Evolutionary conservation across 2,329 filamentous ascomycete genomes (phyloP).

Genomic region (Colletotrichum cuscutae): DNA sequence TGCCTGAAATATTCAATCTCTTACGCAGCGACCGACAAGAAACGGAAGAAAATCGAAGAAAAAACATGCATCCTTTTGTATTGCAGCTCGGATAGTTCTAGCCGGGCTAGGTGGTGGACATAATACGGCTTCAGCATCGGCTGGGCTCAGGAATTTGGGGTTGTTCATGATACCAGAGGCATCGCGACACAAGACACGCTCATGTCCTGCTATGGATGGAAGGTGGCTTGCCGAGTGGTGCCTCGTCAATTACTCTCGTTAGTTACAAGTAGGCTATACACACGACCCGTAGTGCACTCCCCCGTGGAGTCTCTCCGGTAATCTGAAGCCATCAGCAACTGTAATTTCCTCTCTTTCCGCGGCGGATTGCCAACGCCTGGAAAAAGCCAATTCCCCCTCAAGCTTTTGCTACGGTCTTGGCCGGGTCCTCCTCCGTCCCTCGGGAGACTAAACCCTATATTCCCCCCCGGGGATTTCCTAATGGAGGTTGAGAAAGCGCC

Average conservation of each 20-base stretch:
- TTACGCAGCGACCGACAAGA: neutral
- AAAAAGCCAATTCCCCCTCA: neutral
- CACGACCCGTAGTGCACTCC: neutral
- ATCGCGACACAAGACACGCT: neutral
- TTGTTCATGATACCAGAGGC: conserved; percentile 32
- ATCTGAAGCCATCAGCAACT: conserved; percentile 18
- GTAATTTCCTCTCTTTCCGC: neutral
- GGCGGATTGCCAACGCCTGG: neutral
- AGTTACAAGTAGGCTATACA: neutral
- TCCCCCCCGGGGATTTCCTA: neutral
- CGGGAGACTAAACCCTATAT: neutral
- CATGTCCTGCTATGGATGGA: neutral
- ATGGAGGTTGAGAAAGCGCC: neutral
- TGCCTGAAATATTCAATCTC: conserved; percentile 20
- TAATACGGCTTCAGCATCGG: conserved; percentile 20
- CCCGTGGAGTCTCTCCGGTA: neutral
- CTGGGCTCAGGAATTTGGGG: conserved; percentile 6
- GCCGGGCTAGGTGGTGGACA: conserved; percentile 5
- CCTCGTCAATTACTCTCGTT: conserved; percentile 30
- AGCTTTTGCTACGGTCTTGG: neutral
- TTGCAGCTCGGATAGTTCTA: neutral
- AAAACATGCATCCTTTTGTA: conserved; percentile 15
- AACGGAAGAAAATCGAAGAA: neutral
- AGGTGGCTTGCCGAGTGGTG: neutral
- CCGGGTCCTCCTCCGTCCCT: neutral